phyloP scores from a whole-genome alignment of 2,329 filamentous ascomycete genomes.

The Colletotrichum simmondsii region DNA sequence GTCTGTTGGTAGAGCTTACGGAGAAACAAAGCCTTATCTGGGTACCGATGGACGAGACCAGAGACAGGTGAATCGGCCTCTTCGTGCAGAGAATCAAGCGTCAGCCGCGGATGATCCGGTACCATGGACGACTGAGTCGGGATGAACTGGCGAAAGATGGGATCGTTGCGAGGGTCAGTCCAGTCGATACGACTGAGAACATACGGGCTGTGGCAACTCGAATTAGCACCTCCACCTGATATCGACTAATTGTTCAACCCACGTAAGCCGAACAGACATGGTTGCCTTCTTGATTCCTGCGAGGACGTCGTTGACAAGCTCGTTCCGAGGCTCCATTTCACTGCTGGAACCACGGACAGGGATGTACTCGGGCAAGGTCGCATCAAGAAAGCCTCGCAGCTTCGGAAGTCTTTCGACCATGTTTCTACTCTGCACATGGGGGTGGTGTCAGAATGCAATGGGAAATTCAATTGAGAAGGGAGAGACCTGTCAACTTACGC shows the following conservation, averaged over 20 bases:
- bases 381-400: slow-evolving; percentile 59
- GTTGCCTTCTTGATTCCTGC: slow-evolving; percentile 63
- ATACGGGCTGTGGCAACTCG: slow-evolving; percentile 57
- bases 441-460: not conserved
- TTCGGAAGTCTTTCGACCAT: slow-evolving; percentile 59
- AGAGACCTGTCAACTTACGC: slow-evolving; percentile 52
- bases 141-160: slow-evolving; percentile 70
- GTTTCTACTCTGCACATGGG: slow-evolving; percentile 53
- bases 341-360: slow-evolving; percentile 45
- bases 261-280: slow-evolving; percentile 70
- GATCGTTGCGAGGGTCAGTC: slow-evolving; percentile 67
- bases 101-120: slow-evolving; percentile 64
- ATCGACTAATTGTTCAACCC: slow-evolving; percentile 33
- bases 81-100: slow-evolving; percentile 70
- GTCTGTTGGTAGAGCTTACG: slow-evolving; percentile 52
- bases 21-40: slow-evolving; percentile 70
- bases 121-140: slow-evolving; percentile 64
- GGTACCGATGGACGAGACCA: slow-evolving; percentile 72
- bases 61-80: slow-evolving; percentile 64
- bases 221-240: not conserved
- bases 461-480: not conserved
- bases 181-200: slow-evolving; percentile 69
- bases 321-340: slow-evolving; percentile 57
- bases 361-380: slow-evolving; percentile 61
- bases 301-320: slow-evolving; percentile 65